Percentiles rank a stretch among this genome's conserved stretches.
phyloP scores from a whole-genome alignment of 1,139 yeast genomes.

The Sugiyamaella pinicola region DNA sequence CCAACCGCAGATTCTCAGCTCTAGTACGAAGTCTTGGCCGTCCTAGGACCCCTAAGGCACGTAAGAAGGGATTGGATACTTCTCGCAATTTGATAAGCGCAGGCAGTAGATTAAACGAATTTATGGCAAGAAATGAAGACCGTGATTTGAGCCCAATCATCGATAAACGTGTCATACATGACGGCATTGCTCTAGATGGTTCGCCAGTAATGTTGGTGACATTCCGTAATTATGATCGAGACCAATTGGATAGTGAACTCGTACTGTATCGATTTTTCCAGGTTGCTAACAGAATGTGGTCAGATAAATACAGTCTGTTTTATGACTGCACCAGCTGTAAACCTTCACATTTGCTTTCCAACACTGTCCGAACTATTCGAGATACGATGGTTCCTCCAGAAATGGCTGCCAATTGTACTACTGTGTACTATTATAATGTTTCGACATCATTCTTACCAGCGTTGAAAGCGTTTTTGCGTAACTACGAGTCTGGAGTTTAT shows the following conservation, averaged over 20 bases:
- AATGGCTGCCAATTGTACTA: constrained; percentile 56
- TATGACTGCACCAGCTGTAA: constrained; percentile 70
- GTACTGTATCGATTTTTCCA: constrained; percentile 66
- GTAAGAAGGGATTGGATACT: not conserved
- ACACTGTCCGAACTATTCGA: constrained; percentile 28
- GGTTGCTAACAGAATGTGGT: constrained; percentile 74
- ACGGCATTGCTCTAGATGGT: constrained; percentile 71
- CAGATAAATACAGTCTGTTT: constrained; percentile 61
- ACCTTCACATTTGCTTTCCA: constrained; percentile 43
- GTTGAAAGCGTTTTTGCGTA: constrained; percentile 36
- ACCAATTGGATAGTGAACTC: constrained; percentile 55
- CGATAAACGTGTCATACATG: constrained; percentile 57
- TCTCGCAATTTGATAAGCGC: constrained; percentile 16
- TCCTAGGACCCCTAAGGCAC: constrained; percentile 27
- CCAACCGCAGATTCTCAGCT: constrained; percentile 29
- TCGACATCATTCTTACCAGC: constrained; percentile 49
- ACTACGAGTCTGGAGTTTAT: constrained; percentile 29
- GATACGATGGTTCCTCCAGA: constrained; percentile 48
- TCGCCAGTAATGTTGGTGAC: constrained; percentile 66
- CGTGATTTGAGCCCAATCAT: constrained; percentile 52
- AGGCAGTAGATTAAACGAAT: constrained; percentile 57
- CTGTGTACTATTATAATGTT: constrained; percentile 63
- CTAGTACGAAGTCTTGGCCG: constrained; percentile 35
- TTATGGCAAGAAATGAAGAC: constrained; percentile 68
- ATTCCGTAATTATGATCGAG: constrained; percentile 48